Evolutionary conservation across 257 asterid species (phyloP), one percentile per base, ranked within the genome.

Genomic region (Solanum pinnatisectum): DNA sequence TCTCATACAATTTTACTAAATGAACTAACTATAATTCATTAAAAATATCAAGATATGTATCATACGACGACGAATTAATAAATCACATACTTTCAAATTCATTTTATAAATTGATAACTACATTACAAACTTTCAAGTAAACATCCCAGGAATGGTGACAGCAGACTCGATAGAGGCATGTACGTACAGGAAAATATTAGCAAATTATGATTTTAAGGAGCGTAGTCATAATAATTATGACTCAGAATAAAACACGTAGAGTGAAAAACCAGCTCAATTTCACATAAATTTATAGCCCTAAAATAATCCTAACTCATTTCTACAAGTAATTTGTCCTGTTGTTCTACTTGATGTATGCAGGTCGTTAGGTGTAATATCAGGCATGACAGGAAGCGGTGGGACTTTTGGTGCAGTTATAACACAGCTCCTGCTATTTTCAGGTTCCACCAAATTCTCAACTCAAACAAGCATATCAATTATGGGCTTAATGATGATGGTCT

Each of bases 351-450:
- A 36, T 65, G 27, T 46, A 3, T 16, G 88, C 90, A 93, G 96
- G 90, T 94, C 91, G 0, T 86, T 90, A 6, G 96, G 96, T 42
- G 94, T 94, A 40, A 89, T 93, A 82, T 90, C 94, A 35, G 95
- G 96, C 72, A 90, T 94, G 93, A 91, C 95, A 3, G 95, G 95
- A 35, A 91, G 95, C 74, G 94, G 95, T 6, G 95, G 95, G 70
- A 92, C 96, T 3, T 0, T 92, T 37, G 96, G 96, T 8, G 95
- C 95, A 15, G 95, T 90, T 8, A 84, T 90, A 30, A 94, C 94
- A n/a, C 95, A 94, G 20, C 36, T 90, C 9, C 76, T 92, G 30
- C 89, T 92, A 23, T 92, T 94, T 86, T 92, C 96, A 5, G 95
- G 94, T 81, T 44, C 91, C 25, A 39, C 46, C 5, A 77, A 86